phyloP scores from a whole-genome alignment of 2,329 filamentous ascomycete genomes.

The Colletotrichum agaves region DNA sequence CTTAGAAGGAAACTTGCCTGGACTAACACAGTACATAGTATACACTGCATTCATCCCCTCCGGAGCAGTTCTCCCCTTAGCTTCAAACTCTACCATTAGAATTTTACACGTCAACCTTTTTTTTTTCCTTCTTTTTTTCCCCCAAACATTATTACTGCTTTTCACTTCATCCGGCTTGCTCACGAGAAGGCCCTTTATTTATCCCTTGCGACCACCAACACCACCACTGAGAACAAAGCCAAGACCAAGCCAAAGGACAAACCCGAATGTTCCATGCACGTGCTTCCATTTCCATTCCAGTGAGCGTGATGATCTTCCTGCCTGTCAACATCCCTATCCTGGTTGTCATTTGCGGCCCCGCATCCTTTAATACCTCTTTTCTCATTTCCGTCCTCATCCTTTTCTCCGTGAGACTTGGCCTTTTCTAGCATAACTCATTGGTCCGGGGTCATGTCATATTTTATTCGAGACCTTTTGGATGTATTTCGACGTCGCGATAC shows the following conservation, averaged over 20 bases:
- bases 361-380: background rate
- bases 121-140: background rate
- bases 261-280: slow-evolving; percentile 8
- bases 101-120: slow-evolving; percentile 9
- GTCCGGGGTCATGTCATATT: background rate
- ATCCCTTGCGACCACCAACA: background rate
- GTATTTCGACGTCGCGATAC: background rate
- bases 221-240: background rate
- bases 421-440: background rate
- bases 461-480: background rate
- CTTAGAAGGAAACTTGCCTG: too few species aligned
- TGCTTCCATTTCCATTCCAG: background rate
- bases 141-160: too few species aligned
- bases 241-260: background rate
- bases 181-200: background rate
- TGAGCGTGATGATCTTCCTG: slow-evolving; percentile 20
- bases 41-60: background rate
- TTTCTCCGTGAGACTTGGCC: background rate
- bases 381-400: background rate
- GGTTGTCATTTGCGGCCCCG: background rate
- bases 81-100: slow-evolving; percentile 18
- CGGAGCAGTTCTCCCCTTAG: slow-evolving; percentile 13
- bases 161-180: background rate
- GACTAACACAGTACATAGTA: background rate
- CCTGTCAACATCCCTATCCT: slow-evolving; percentile 35